phyloP scores from a whole-genome alignment of 345 rosid species.

The Reutealis trisperma region DNA sequence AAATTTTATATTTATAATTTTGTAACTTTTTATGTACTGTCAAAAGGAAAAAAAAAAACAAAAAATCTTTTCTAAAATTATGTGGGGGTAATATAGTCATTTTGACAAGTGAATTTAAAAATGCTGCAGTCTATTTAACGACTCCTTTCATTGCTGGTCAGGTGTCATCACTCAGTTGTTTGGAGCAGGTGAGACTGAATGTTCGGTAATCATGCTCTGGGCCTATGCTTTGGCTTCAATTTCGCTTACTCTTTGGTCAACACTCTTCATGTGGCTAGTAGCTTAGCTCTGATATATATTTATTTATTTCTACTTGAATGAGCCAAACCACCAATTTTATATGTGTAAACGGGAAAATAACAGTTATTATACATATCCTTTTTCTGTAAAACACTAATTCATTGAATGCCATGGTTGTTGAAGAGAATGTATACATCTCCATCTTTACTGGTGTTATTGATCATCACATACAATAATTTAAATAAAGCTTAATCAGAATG shows the following conservation, averaged over 20 bases:
- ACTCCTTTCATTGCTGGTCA: conserved; percentile 4
- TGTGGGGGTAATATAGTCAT: no score
- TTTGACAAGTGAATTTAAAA: no score
- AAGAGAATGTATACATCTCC: no score
- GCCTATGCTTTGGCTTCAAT: conserved; percentile 60
- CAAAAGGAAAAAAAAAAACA: no score
- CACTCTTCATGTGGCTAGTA: conserved; percentile 67
- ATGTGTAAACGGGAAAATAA: no score
- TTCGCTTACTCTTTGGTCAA: conserved; percentile 68
- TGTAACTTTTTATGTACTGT: no score
- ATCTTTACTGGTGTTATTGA: no score
- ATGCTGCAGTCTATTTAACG: no score
- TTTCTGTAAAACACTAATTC: not conserved
- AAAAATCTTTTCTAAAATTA: no score
- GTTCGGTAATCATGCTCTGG: conserved; percentile 71
- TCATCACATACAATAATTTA: not conserved
- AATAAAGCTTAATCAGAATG: not conserved
- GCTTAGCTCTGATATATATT: conserved; percentile 14
- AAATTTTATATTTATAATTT: no score
- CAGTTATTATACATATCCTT: not conserved
- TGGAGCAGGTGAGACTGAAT: conserved; percentile 64
- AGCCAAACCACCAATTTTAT: no score
- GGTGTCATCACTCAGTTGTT: conserved; percentile 69
- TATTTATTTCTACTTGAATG: not conserved
- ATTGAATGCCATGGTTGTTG: not conserved